A percentile compares a stretch with the other conserved stretches of the same genome.
phyloP scores from a whole-genome alignment of 331 rosid species.

The Prunus yedoensis region DNA sequence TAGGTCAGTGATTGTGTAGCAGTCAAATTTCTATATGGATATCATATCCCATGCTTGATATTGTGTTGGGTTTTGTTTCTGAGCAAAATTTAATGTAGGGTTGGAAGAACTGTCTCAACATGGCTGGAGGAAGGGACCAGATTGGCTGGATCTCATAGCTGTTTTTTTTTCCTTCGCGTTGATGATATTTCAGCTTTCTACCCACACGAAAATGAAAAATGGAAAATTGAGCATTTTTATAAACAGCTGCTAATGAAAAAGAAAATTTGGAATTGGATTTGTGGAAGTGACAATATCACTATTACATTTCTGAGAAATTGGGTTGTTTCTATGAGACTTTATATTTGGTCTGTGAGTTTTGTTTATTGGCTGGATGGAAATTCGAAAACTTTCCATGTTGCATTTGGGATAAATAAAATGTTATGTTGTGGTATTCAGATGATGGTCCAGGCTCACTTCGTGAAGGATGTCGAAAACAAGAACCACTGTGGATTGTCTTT shows the following conservation, averaged over 20 bases:
- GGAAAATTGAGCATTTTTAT: not conserved
- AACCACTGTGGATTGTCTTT: constrained; percentile 72
- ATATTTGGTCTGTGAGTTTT: not conserved
- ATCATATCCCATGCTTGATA: not conserved
- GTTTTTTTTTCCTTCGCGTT: not conserved
- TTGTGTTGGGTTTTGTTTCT: not conserved
- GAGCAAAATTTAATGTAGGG: not conserved
- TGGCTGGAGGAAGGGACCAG: not conserved
- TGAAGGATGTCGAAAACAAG: constrained; percentile 56
- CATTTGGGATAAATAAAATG: not conserved
- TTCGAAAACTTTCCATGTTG: not conserved
- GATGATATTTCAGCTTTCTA: not conserved
- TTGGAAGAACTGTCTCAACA: not conserved
- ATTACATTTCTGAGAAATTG: not conserved
- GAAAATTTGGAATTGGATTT: not conserved
- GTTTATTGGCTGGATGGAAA: not conserved
- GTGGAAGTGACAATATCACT: not conserved
- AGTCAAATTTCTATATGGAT: not conserved
- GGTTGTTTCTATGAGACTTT: not conserved
- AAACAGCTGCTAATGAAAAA: not conserved
- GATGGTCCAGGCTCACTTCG: constrained; percentile 80
- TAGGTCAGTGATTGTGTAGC: not conserved
- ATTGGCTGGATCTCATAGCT: not conserved
- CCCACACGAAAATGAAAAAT: not conserved
- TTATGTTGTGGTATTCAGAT: constrained; percentile 35